phyloP scores from a whole-genome alignment of 176 grass and related monocot genomes.

The Avena atlantica region DNA sequence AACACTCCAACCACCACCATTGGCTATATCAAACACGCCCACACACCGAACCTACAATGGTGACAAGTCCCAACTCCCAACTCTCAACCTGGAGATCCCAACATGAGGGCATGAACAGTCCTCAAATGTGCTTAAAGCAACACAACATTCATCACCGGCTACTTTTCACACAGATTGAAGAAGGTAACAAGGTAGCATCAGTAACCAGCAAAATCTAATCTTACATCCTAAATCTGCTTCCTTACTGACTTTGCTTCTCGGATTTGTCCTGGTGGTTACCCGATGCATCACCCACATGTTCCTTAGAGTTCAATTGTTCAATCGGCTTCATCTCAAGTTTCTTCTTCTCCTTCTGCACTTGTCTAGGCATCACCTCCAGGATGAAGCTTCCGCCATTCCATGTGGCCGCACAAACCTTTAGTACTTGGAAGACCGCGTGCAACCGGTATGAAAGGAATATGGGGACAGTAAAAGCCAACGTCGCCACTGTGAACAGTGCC shows the following conservation, averaged over 20 bases:
- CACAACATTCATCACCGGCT: conserved; percentile 9
- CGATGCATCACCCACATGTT: not conserved
- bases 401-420: conserved; percentile 83
- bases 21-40: not conserved
- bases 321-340: conserved; percentile 76
- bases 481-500: conserved; percentile 79
- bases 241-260: conserved; percentile 23
- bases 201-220: conserved; percentile 22
- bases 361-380: conserved; percentile 83
- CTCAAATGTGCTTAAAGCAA: not conserved
- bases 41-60: not conserved
- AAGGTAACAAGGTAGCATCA: conserved; percentile 17
- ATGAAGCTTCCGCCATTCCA: conserved; percentile 98
- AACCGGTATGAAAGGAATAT: conserved; percentile 92
- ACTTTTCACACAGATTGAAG: not conserved
- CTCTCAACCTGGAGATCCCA: not conserved
- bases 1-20: not conserved
- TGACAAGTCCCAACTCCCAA: not conserved
- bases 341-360: conserved; percentile 86
- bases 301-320: not conserved
- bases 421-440: conserved; percentile 82
- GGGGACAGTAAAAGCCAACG: conserved; percentile 79
- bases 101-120: not conserved
- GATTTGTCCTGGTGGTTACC: conserved; percentile 29
- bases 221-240: conserved; percentile 25